Evolutionary conservation across 1,139 yeast species (phyloP).

Genomic region (Blastobotrys raffinosifermentans): DNA sequence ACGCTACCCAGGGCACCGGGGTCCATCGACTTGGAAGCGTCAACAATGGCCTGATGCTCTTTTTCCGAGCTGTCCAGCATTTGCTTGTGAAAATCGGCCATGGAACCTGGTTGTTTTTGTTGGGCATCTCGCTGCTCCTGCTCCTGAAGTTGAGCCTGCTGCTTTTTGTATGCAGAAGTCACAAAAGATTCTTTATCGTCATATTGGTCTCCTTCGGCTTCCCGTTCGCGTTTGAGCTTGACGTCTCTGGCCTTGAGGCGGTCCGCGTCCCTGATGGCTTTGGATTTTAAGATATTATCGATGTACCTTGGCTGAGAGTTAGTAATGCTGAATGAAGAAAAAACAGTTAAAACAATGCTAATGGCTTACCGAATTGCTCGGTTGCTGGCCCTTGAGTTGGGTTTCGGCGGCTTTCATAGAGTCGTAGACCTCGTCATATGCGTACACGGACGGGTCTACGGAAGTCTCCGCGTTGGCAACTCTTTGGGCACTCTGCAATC

Average conservation of each 20-base stretch:
- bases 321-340: too few species aligned
- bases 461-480: slow-evolving; percentile 15
- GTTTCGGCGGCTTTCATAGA: slow-evolving; percentile 30
- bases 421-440: slow-evolving; percentile 37
- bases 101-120: slow-evolving; percentile 13
- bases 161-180: slow-evolving; percentile 38
- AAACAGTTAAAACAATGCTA: background rate
- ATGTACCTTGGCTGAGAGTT: slow-evolving; percentile 36
- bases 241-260: slow-evolving; percentile 31
- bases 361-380: background rate
- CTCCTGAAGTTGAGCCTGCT: slow-evolving; percentile 31
- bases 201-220: slow-evolving; percentile 33
- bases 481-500: slow-evolving; percentile 14
- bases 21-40: slow-evolving; percentile 11
- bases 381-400: background rate
- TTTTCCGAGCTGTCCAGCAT: slow-evolving; percentile 22
- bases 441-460: slow-evolving; percentile 27
- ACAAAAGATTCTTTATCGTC: slow-evolving; percentile 41
- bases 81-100: slow-evolving; percentile 23
- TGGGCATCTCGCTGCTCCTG: slow-evolving; percentile 25
- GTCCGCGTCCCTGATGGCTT: slow-evolving; percentile 38
- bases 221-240: slow-evolving; percentile 25
- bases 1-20: background rate
- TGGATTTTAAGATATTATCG: slow-evolving; percentile 35
- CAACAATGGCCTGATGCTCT: slow-evolving; percentile 20